Evolutionary conservation across 2,329 filamentous ascomycete genomes (phyloP).

Genomic region (Xenosphaeropsis pyriputrescens): DNA sequence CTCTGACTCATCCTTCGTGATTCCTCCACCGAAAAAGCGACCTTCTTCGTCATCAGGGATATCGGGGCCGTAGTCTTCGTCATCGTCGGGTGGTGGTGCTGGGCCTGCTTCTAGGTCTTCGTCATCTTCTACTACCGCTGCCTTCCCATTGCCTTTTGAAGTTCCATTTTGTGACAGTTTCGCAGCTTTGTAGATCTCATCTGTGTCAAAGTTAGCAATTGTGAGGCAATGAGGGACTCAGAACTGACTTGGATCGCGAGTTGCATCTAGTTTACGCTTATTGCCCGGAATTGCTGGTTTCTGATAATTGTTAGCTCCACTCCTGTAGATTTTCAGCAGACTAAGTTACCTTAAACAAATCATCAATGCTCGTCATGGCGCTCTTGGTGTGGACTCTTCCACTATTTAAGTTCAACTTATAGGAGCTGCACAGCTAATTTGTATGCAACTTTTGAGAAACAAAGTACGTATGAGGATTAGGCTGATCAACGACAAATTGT

Average conservation of each 20-base stretch:
- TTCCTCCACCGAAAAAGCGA: slow-evolving; percentile 87
- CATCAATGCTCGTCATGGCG: slow-evolving; percentile 2
- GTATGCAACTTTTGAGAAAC: no score
- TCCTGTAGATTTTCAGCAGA: neutral
- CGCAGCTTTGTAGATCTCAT: slow-evolving; percentile 48
- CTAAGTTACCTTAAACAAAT: slow-evolving; percentile 2
- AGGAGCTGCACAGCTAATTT: no score
- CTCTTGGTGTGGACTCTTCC: no score
- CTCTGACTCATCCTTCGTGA: slow-evolving; percentile 65
- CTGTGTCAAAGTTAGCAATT: slow-evolving; percentile 18
- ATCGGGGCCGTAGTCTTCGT: slow-evolving; percentile 38
- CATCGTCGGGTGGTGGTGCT: slow-evolving; percentile 36
- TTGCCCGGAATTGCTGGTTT: slow-evolving; percentile 22
- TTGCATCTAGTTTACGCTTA: slow-evolving; percentile 49
- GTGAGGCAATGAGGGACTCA: neutral
- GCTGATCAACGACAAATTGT: no score
- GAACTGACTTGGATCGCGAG: slow-evolving; percentile 45
- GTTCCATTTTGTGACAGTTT: slow-evolving; percentile 30
- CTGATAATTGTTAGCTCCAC: slow-evolving; percentile 4
- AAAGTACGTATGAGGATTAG: no score
- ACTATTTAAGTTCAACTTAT: no score
- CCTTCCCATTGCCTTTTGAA: slow-evolving; percentile 19
- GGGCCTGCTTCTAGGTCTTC: slow-evolving; percentile 31
- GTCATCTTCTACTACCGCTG: slow-evolving; percentile 17
- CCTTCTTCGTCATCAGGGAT: slow-evolving; percentile 71